A percentile compares a stretch with the other conserved stretches of the same genome.
Evolutionary conservation across 805 yeast species (phyloP).

Genomic region (Schizosaccharomyces pombe): DNA sequence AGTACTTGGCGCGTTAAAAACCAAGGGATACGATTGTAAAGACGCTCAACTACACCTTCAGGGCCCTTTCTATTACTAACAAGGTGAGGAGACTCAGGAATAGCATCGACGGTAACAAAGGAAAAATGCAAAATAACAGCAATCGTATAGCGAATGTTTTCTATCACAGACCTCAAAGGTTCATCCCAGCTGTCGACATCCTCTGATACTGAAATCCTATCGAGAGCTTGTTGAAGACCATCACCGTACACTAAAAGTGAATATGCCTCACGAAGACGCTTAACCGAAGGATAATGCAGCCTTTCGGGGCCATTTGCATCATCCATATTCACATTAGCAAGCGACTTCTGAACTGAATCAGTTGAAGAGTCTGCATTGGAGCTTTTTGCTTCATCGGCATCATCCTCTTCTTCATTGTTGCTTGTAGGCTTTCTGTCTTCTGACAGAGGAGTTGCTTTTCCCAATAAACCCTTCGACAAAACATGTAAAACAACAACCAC

Average conservation of each 20-base stretch:
- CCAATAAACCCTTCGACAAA: neutral
- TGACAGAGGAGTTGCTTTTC: neutral
- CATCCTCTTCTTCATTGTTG: neutral
- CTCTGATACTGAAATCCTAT: neutral
- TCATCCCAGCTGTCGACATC: neutral
- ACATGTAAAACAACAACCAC: neutral
- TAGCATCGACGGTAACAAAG: neutral
- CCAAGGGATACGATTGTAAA: slow-evolving; percentile 1
- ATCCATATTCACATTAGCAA: neutral
- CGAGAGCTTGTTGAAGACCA: neutral
- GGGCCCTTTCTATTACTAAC: neutral
- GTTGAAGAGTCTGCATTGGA: neutral
- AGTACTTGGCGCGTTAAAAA: slow-evolving; percentile 1
- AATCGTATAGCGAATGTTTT: neutral
- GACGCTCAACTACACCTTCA: neutral
- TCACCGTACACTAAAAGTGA: neutral
- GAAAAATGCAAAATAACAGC: neutral
- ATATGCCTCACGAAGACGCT: neutral
- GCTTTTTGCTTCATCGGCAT: neutral
- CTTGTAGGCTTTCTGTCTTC: neutral
- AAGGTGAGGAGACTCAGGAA: neutral
- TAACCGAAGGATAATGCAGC: neutral
- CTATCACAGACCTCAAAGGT: neutral
- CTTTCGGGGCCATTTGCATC: neutral
- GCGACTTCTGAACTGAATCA: neutral